Conservation (phyloP, 306 rosid species). For the Sechiopsis laciniata region DNA sequence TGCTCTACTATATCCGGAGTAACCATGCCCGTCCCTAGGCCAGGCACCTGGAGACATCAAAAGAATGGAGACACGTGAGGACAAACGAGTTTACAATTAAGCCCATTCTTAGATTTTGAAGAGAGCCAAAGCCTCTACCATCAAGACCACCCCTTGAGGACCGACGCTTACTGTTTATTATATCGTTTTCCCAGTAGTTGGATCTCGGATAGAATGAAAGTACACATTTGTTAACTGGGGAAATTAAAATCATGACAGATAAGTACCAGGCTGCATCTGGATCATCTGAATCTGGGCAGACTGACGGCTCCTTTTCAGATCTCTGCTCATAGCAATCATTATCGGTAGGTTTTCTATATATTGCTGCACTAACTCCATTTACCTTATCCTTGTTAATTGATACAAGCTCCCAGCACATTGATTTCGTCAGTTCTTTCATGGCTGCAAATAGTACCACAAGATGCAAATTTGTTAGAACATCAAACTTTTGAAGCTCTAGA, state of each 20-base stretch:
- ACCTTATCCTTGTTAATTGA: slow-evolving; percentile 66
- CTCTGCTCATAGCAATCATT: slow-evolving; percentile 88
- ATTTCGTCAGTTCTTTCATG: slow-evolving; percentile 71
- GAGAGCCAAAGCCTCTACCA: too few relatives aligned
- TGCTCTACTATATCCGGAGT: too few relatives aligned
- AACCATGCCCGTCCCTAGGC: too few relatives aligned
- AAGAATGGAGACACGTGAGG: too few relatives aligned
- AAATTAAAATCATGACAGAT: not conserved
- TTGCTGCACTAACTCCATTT: slow-evolving; percentile 77
- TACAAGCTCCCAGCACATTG: slow-evolving; percentile 82
- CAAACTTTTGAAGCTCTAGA: not conserved
- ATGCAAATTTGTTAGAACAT: slow-evolving; percentile 20
- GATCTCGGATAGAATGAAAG: not conserved
- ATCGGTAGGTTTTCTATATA: slow-evolving; percentile 67
- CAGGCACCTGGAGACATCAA: too few relatives aligned
- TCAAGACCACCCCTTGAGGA: too few relatives aligned
- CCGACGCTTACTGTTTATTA: too few relatives aligned
- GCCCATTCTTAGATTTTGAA: too few relatives aligned
- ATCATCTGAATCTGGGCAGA: slow-evolving; percentile 71
- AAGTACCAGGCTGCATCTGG: slow-evolving; percentile 85
- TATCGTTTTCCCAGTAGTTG: not conserved
- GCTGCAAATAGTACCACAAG: slow-evolving; percentile 42
- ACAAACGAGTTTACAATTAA: too few relatives aligned
- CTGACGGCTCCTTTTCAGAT: slow-evolving; percentile 54
- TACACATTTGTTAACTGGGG: not conserved